Evolutionary conservation across 2,329 filamentous ascomycete species (phyloP), one percentile per base, ranked within the genome.

Genomic region (Penicillium olsonii): DNA sequence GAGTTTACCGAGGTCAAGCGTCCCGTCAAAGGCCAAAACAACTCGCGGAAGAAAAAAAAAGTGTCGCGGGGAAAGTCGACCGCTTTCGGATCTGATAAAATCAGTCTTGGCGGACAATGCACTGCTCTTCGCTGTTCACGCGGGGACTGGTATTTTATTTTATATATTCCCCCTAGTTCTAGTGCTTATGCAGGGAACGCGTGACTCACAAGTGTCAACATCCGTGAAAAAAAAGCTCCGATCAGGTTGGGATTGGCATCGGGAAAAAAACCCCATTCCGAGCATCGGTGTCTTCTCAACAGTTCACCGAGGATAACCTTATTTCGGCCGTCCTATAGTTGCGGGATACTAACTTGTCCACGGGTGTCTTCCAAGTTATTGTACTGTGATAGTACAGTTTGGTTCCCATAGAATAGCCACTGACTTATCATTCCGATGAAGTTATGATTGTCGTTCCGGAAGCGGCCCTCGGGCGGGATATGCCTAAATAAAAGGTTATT

Each of bases 251-350:
- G 40, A 47, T 57, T 54, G 50, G 53, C 41, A 41, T 45, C 47
- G 47, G 29, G 44, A 24, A 44, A 56, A 59, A 44, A 56, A 57
- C 44, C 45, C 43, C 35, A 37, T 50, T 55, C 53, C 51, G 53
- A 50, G 34, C 40, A 42, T 55, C 55, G 53, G 50, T 48, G 31
- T 37, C 43, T 37, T 26, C 54, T 48, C 52, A 60, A 57, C 56
- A 24, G 12, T 55, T 57, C 56, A 57, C 58, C 58, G 56, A 54
- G 47, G 38, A 60, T 56, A 56, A 59, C 52, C 50, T 54, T 54
- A 47, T 50, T 42, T 15, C 18, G 2, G 18, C 29, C n/a, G n/a
- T n/a, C n/a, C n/a, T n/a, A n/a, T n/a, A n/a, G n/a, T n/a, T n/a
- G n/a, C n/a, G n/a, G n/a, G n/a, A n/a, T n/a, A n/a, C 26, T 12